A percentile compares a stretch with the other conserved stretches of the same genome.
phyloP scores from a whole-genome alignment of 2,329 filamentous ascomycete genomes.

The Aspergillus vadensis region DNA sequence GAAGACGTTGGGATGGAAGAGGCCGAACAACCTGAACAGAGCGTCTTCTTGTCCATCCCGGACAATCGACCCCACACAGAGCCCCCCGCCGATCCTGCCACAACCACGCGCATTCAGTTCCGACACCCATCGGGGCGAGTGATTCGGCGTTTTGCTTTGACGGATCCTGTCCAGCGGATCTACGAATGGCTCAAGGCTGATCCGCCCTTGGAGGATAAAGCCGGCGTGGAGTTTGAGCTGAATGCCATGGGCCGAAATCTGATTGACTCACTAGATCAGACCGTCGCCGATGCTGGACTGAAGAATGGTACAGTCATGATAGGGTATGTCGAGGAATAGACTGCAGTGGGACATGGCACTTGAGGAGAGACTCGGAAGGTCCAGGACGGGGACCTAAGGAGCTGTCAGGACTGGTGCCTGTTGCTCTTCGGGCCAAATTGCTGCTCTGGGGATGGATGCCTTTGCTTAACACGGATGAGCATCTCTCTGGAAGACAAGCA shows the following conservation, averaged over 20 bases:
- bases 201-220: slow-evolving; percentile 76
- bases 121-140: slow-evolving; percentile 80
- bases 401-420: neutral
- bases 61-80: slow-evolving; percentile 74
- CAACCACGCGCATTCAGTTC: slow-evolving; percentile 89
- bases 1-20: slow-evolving; percentile 42
- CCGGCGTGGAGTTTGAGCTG: slow-evolving; percentile 79
- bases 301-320: slow-evolving; percentile 96
- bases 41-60: slow-evolving; percentile 70
- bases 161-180: slow-evolving; percentile 76
- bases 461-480: neutral
- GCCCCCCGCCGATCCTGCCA: slow-evolving; percentile 68
- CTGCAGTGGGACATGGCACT: neutral
- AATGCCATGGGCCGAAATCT: slow-evolving; percentile 86
- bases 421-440: neutral
- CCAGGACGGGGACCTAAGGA: neutral
- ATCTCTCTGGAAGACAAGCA: neutral
- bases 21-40: slow-evolving; percentile 39
- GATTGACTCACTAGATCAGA: slow-evolving; percentile 71
- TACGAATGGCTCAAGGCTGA: slow-evolving; percentile 94
- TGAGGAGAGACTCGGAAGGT: neutral
- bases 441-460: neutral
- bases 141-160: slow-evolving; percentile 78
- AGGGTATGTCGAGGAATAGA: slow-evolving; percentile 71
- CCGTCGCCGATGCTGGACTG: slow-evolving; percentile 77